These are phyloP conservation scores for Mycena indigotica DNA, from an alignment of 768 basidiomycete species.

Conservation along the genomic window DNA sequence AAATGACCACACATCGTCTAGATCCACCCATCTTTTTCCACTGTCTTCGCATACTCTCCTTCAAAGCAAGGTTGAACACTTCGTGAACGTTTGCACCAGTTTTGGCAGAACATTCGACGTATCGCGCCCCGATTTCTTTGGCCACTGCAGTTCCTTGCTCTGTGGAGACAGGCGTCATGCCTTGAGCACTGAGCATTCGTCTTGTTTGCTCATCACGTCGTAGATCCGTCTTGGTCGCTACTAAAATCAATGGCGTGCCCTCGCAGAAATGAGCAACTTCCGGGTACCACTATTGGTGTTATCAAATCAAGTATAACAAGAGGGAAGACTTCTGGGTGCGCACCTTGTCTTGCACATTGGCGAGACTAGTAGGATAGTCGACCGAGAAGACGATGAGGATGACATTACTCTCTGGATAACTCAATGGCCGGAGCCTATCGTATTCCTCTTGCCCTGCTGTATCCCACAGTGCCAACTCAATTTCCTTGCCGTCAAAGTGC, in stretches of 20 bases:
- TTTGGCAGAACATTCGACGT: constrained; percentile 94
- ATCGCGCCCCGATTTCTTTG: constrained; percentile 89
- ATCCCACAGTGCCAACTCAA: constrained; percentile 98
- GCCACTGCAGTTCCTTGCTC: constrained; percentile 87
- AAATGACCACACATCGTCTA: constrained; percentile 71
- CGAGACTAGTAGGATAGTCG: constrained; percentile 89
- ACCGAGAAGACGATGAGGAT: constrained; percentile 94
- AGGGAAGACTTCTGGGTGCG: constrained; percentile 23
- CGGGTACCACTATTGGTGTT: constrained; percentile 73
- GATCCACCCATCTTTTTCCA: constrained; percentile 75
- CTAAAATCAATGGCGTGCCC: constrained; percentile 84
- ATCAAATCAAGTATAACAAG: constrained; percentile 10
- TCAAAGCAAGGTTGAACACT: constrained; percentile 86
- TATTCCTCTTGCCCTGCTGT: constrained; percentile 98
- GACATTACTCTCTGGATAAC: constrained; percentile 87
- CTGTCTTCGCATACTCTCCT: constrained; percentile 82
- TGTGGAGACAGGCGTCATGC: constrained; percentile 74
- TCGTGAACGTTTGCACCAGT: constrained; percentile 88
- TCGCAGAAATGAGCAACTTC: constrained; percentile 93
- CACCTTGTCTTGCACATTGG: constrained; percentile 89
- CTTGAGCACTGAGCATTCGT: constrained; percentile 88
- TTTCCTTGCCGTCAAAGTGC: constrained; percentile 80
- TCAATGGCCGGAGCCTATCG: constrained; percentile 82
- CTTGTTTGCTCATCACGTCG: constrained; percentile 84
- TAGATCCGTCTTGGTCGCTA: constrained; percentile 93